These are phyloP conservation scores for Globisporangium carolinianum DNA, from an alignment of 352 stramenopile genomes.

Conservation along the genomic window DNA sequence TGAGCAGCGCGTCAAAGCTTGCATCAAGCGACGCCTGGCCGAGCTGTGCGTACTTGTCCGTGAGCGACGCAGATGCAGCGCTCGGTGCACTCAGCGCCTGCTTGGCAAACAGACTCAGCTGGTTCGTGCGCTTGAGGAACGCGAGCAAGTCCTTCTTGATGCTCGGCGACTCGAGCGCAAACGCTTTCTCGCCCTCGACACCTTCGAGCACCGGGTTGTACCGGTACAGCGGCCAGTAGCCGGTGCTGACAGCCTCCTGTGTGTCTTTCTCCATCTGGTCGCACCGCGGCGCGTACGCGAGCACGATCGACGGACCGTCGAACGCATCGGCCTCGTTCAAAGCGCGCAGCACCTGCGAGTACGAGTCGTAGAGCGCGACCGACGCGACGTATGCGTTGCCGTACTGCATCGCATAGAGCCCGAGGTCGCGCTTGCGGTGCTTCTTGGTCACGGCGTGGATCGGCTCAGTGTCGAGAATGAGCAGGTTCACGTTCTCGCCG, in stretches of 20 bases:
- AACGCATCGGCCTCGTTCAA: conserved; percentile 88
- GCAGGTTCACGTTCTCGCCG: conserved; percentile 70
- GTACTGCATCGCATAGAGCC: conserved; percentile 92
- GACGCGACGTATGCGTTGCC: conserved; percentile 91
- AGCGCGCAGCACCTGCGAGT: conserved; percentile 82
- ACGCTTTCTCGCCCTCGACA: conserved; percentile 79
- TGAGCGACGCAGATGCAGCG: conserved; percentile 25
- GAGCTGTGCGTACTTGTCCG: conserved; percentile 70
- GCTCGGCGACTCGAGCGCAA: conserved; percentile 87
- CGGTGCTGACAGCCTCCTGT: conserved; percentile 75
- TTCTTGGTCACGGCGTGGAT: conserved; percentile 52
- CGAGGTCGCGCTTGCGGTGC: conserved; percentile 88
- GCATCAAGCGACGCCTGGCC: conserved; percentile 78
- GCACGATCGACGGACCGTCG: conserved; percentile 85
- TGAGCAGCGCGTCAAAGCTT: conserved; percentile 72
- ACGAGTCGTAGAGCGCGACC: conserved; percentile 86
- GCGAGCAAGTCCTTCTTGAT: conserved; percentile 87
- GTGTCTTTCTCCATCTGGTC: conserved; percentile 87
- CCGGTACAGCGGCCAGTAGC: conserved; percentile 92
- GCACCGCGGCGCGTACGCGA: conserved; percentile 84
- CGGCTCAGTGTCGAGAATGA: conserved; percentile 72
- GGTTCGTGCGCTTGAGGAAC: conserved; percentile 88
- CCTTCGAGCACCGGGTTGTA: conserved; percentile 83
- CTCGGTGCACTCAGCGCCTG: conserved; percentile 43
- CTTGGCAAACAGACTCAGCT: conserved; percentile 86